phyloP scores from a whole-genome alignment of 129 eudicot species.

The Daucus carota region DNA sequence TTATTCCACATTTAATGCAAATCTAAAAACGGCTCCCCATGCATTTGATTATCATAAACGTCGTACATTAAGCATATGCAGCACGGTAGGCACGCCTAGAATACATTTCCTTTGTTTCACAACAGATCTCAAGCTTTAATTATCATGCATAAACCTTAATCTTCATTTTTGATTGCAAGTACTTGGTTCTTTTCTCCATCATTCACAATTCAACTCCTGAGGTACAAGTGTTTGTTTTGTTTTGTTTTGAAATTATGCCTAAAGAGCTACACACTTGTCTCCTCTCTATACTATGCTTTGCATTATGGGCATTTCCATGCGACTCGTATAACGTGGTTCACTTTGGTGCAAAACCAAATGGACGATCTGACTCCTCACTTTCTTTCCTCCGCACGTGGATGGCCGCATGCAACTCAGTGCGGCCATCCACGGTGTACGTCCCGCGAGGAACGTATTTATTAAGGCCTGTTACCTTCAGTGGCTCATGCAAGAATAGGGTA shows the following conservation, averaged over 20 bases:
- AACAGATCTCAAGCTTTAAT: too few relatives aligned
- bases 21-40: not conserved
- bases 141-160: too few relatives aligned
- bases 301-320: slow-evolving; percentile 10
- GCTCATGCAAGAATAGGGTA: slow-evolving; percentile 48
- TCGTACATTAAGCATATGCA: not conserved
- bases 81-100: not conserved
- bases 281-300: not conserved
- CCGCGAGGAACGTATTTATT: slow-evolving; percentile 51
- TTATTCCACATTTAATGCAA: not conserved
- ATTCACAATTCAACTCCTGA: not conserved
- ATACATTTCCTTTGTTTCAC: not conserved
- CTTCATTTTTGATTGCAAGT: not conserved
- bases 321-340: slow-evolving; percentile 58
- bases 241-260: not conserved
- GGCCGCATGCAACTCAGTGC: slow-evolving; percentile 32
- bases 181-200: not conserved
- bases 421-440: slow-evolving; percentile 33
- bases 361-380: slow-evolving; percentile 44
- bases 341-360: slow-evolving; percentile 53
- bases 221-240: too few relatives aligned
- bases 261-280: not conserved
- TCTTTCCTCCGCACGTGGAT: slow-evolving; percentile 44
- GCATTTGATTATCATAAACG: not conserved
- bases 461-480: slow-evolving; percentile 37